Evolutionary conservation across 257 asterid species (phyloP).

Genomic region (Ilex aquifolium): DNA sequence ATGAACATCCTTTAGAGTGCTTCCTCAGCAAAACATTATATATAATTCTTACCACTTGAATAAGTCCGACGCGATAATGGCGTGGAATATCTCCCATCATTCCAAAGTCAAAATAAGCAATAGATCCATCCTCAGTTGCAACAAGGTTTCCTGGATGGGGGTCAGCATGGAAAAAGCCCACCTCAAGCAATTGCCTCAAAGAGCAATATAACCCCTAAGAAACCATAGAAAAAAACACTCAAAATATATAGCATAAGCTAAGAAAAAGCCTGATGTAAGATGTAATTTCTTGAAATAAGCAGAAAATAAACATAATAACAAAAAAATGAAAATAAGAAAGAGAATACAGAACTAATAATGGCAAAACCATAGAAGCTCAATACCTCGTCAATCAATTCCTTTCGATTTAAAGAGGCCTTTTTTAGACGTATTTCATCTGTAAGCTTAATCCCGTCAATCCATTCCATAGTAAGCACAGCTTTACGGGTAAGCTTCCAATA

Average conservation of each 20-base stretch:
- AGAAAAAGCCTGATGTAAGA: background rate
- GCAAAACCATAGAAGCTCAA: slow-evolving; percentile 14
- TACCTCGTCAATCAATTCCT: slow-evolving; percentile 83
- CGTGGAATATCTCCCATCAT: slow-evolving; percentile 99
- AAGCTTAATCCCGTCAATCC: slow-evolving; percentile 95
- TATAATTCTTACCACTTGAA: slow-evolving; percentile 61
- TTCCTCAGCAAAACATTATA: background rate
- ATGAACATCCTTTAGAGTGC: too few relatives aligned
- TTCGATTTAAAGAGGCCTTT: slow-evolving; percentile 69
- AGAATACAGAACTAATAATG: slow-evolving; percentile 1
- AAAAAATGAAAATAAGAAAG: slow-evolving; percentile 6
- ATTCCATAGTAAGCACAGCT: slow-evolving; percentile 95
- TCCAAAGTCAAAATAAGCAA: slow-evolving; percentile 97
- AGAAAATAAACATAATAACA: slow-evolving; percentile 2
- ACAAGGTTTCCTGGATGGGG: slow-evolving; percentile 99
- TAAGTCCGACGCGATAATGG: slow-evolving; percentile 94
- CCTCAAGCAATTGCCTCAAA: slow-evolving; percentile 92
- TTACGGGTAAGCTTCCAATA: slow-evolving; percentile 85
- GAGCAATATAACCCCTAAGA: slow-evolving; percentile 87
- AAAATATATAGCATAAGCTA: background rate
- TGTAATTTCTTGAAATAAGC: background rate
- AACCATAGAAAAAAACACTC: slow-evolving; percentile 4
- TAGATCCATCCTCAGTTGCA: slow-evolving; percentile 78
- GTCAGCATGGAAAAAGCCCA: slow-evolving; percentile 97
- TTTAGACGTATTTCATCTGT: slow-evolving; percentile 64